A percentile compares a stretch with the other conserved stretches of the same genome.
Conservation (phyloP, 2,329 filamentous ascomycete genomes). For the Zopfia rhizophila region DNA sequence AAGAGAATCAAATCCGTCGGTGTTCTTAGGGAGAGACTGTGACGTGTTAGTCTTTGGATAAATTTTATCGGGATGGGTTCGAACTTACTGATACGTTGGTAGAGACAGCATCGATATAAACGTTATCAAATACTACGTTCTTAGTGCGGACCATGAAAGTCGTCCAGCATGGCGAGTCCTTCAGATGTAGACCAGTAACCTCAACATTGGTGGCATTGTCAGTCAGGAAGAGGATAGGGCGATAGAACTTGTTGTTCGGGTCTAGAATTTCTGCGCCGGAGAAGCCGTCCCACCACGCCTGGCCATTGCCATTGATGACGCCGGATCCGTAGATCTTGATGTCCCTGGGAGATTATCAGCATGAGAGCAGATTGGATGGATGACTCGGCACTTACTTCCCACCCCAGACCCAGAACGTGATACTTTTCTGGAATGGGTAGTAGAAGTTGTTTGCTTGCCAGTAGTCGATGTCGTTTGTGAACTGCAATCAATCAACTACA, state of each 20-base stretch:
- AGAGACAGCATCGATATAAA: conserved; percentile 66
- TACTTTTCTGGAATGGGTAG: conserved; percentile 63
- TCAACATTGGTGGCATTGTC: conserved; percentile 69
- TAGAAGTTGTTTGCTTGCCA: conserved; percentile 64
- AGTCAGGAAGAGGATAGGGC: conserved; percentile 70
- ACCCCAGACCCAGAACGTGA: conserved; percentile 73
- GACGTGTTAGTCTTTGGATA: conserved; percentile 2
- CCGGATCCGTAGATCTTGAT: conserved; percentile 69
- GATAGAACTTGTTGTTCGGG: conserved; percentile 65
- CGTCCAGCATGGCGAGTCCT: conserved; percentile 72
- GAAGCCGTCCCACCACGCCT: conserved; percentile 60
- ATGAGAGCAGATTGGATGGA: background rate
- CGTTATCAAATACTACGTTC: conserved; percentile 64
- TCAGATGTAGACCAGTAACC: conserved; percentile 67
- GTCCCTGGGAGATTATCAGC: conserved; percentile 41
- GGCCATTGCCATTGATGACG: conserved; percentile 65
- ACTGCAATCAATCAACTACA: conserved; percentile 42
- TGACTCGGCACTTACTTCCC: conserved; percentile 53
- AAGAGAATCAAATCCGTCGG: conserved; percentile 70
- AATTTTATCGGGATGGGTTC: conserved; percentile 1
- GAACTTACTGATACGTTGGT: conserved; percentile 53
- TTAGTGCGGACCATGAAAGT: conserved; percentile 70
- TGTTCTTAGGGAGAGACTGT: conserved; percentile 66
- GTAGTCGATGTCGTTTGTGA: conserved; percentile 59
- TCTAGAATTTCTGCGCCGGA: conserved; percentile 61